phyloP scores from a whole-genome alignment of 805 yeast species.

The Metschnikowia noctiluminum region DNA sequence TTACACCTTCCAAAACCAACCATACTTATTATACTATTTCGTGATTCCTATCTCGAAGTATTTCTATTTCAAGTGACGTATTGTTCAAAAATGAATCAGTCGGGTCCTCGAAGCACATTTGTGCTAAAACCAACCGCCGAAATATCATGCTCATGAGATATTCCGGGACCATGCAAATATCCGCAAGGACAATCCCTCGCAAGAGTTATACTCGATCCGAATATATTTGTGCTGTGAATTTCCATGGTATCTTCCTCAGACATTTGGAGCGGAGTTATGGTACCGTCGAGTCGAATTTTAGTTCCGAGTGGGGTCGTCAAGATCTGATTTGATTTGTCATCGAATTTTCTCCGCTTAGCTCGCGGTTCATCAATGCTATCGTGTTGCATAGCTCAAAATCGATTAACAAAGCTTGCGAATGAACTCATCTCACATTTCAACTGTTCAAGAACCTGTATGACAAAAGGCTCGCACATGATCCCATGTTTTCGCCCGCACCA shows the following conservation, averaged over 20 bases:
- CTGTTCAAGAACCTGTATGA: no score
- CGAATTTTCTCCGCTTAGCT: slow-evolving; percentile 13
- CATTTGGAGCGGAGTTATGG: slow-evolving; percentile 10
- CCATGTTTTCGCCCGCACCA: no score
- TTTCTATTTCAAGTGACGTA: not conserved
- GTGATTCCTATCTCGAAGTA: no score
- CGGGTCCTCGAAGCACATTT: slow-evolving; percentile 17
- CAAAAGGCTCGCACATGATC: no score
- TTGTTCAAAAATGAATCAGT: not conserved
- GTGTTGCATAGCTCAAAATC: no score
- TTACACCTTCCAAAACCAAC: no score
- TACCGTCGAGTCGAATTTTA: slow-evolving; percentile 11
- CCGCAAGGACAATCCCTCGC: slow-evolving; percentile 13
- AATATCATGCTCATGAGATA: slow-evolving; percentile 10
- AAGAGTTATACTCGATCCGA: not conserved
- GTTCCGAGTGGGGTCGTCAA: slow-evolving; percentile 7
- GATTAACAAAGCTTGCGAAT: no score
- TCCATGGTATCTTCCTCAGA: slow-evolving; percentile 1
- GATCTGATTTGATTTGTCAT: not conserved
- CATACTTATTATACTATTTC: no score
- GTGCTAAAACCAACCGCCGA: slow-evolving; percentile 17
- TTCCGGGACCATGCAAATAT: slow-evolving; percentile 15
- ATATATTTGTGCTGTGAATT: not conserved
- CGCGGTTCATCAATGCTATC: slow-evolving; percentile 2
- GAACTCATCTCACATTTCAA: no score